These are phyloP conservation scores for Ustulina deusta DNA, from an alignment of 2,329 filamentous ascomycete genomes.

Conservation along the genomic window DNA sequence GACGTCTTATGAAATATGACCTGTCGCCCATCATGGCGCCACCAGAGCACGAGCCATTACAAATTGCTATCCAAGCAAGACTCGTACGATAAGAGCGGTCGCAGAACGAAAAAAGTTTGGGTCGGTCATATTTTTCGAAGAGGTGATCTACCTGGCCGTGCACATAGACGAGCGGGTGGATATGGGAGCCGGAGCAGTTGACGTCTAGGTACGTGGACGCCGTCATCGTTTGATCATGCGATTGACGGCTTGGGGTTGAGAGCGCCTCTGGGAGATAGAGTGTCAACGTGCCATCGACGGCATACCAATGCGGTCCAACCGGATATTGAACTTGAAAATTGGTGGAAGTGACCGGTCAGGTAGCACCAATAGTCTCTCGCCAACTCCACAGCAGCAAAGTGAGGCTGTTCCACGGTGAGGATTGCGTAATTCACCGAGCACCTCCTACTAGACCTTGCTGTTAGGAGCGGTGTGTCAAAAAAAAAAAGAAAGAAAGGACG, in stretches of 20 bases:
- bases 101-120: not conserved
- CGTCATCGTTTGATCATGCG: constrained; percentile 23
- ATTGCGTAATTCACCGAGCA: constrained; percentile 47
- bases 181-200: constrained; percentile 10
- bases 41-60: constrained; percentile 14
- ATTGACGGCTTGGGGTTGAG: constrained; percentile 19
- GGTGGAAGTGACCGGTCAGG: constrained; percentile 41
- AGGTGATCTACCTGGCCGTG: constrained; percentile 9
- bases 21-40: constrained; percentile 28
- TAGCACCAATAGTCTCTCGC: constrained; percentile 40
- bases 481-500: constrained; percentile 28
- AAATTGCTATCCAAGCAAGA: constrained; percentile 20
- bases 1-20: constrained; percentile 33
- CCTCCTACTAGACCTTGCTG: constrained; percentile 40
- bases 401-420: constrained; percentile 45
- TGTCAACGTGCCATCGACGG: not conserved
- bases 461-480: constrained; percentile 31
- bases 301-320: constrained; percentile 24
- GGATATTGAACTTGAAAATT: constrained; percentile 35
- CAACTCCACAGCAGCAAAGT: constrained; percentile 36
- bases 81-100: constrained; percentile 24
- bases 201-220: not conserved
- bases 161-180: not conserved
- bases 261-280: constrained; percentile 1
- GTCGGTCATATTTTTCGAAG: not conserved